Evolutionary conservation across 208 protist genomes (phyloP), one percentile per base, ranked within the genome.

Genomic region (Leishmania braziliensis): DNA sequence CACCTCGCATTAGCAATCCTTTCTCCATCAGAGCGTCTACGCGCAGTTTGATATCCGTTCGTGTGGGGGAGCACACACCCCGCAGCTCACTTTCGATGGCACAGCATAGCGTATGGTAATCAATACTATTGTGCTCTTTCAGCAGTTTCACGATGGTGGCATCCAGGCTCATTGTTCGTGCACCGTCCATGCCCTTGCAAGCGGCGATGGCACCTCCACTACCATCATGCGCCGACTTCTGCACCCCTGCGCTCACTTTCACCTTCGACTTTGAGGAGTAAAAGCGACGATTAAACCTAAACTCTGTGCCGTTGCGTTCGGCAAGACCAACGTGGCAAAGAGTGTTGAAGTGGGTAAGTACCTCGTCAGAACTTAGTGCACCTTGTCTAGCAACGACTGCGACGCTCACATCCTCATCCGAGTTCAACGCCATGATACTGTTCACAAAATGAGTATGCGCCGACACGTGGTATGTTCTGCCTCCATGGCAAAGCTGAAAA

Each of bases 361-460:
- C 71, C 23, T 93, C 87, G 12, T 75, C 76, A 43, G 33, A n/a
- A 6, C 72, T 46, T 16, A 93, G 73, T 14, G 81, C 84, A 9
- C 77, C 85, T 48, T 72, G 50, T 3, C 54, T 78, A 26, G 66
- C 71, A 4, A 89, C 66, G 16, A 53, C 65, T 20, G 78, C 56
- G 16, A 83, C 69, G 14, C 48, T 60, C n/a, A 91, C 69, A 36
- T 71, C 68, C 20, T 66, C 77, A 68, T 93, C 73, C 6, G 51
- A 58, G 75, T 93, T 91, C 6, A 93, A 78, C 6, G 85, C 88
- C 56, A 91, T 63, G 75, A 97, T 84, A 62, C 84, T 94, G 69
- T 89, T 90, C 14, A 90, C 88, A 86, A 95, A 96, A 33, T 92
- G 77, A 12, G 94, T 94, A 56, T 90, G 91, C 51, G 92, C 90